These are phyloP conservation scores for Carex scoparia DNA, from an alignment of 176 grass and related monocot species.

Conservation along the genomic window DNA sequence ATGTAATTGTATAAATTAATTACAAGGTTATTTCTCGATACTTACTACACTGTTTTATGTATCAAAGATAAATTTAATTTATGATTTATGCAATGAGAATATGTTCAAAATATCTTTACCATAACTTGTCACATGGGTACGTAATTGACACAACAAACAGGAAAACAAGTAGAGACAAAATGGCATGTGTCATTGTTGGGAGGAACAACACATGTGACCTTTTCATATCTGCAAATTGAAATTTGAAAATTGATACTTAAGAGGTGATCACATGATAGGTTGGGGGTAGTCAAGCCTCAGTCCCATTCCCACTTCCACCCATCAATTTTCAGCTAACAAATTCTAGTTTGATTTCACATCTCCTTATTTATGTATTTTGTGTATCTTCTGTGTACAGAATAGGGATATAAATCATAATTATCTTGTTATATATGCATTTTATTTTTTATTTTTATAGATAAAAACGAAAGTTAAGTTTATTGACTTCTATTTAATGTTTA, in stretches of 20 bases:
- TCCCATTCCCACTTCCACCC: neutral
- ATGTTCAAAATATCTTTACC: neutral
- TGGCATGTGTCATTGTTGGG: neutral
- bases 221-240: neutral
- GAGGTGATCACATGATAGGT: neutral
- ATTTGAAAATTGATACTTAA: neutral
- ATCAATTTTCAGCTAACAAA: neutral
- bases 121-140: neutral
- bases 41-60: neutral
- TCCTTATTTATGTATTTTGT: neutral
- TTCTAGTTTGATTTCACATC: neutral
- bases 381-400: no score
- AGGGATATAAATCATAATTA: no score
- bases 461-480: no score
- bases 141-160: neutral
- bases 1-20: conserved; percentile 18
- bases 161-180: neutral
- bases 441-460: no score
- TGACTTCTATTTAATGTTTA: no score
- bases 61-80: neutral
- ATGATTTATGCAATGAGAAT: neutral
- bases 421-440: no score
- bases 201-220: conserved; percentile 9
- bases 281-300: neutral
- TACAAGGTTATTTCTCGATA: neutral